Evolutionary conservation across 108 stramenopile genomes (phyloP), one percentile per base, ranked within the genome.

Genomic region (Parietichytrium sp.): DNA sequence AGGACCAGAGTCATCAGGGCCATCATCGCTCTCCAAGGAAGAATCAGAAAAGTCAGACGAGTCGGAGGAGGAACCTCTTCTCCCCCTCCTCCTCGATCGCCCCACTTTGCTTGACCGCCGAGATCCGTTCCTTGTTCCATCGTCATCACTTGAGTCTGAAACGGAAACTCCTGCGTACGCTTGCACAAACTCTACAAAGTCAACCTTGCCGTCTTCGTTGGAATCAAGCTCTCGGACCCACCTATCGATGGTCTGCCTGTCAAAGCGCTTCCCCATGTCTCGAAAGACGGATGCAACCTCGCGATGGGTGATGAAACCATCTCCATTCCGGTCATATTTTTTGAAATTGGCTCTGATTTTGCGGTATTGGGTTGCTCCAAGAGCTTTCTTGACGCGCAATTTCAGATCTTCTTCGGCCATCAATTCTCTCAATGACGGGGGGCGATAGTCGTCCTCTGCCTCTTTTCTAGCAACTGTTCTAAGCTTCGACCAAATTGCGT

Each of bases 311-410:
- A 54, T 23, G 50, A 78, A 33, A 13, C 61, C 61, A 49, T 72
- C n/a, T 30, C 61, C 61, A 51, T 82, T 72, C 16, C 48, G 61
- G 29, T 82, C 82, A 51, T 82, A 61, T 29, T 78, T 72, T 49
- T 82, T 51, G 20, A 82, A 77, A 72, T 50, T 48, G 4, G 72
- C 25, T 30, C 29, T 48, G 8, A 79, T 15, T 51, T 49, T 29
- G 8, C 30, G 16, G 25, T 30, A 79, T 15, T 29, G 49, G n/a
- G 38, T 16, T 0, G 61, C 25, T 6, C 79, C 79, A 1, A 51
- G 50, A 3, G 51, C 31, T 12, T 13, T n/a, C 4, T 23, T 51
- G 29, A 26, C 26, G 13, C 79, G 79, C 4, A 26, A 26, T 13
- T 18, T 15, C 8, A 15, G 29, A 51, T 79, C 49, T 1, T 49